phyloP scores from a whole-genome alignment of 2,329 filamentous ascomycete genomes.

The Ophiostoma novo-ulmi region DNA sequence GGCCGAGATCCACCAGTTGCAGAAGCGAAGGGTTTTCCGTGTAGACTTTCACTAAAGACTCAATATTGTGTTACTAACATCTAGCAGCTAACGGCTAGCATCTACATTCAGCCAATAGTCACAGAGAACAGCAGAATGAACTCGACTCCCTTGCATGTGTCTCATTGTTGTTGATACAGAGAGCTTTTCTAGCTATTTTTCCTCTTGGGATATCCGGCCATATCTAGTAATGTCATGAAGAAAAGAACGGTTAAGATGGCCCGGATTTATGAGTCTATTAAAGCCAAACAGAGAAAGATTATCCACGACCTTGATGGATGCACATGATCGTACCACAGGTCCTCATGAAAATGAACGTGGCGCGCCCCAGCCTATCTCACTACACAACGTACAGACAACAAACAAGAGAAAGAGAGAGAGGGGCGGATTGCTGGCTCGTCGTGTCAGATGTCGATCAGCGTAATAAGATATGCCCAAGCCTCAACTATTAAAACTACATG shows the following conservation, averaged over 20 bases:
- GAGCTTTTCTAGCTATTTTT: background rate
- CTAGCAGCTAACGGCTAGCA: background rate
- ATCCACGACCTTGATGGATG: background rate
- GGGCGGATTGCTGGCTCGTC: background rate
- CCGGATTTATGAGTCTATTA: background rate
- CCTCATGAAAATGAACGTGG: background rate
- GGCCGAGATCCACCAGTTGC: background rate
- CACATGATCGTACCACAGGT: background rate
- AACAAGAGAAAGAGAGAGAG: background rate
- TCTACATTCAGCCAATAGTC: background rate
- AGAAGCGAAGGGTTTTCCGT: too few species aligned
- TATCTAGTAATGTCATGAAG: background rate
- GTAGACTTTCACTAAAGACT: too few species aligned
- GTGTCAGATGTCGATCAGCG: constrained; percentile 4
- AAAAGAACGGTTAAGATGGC: background rate
- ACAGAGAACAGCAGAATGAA: background rate
- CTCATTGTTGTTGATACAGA: background rate
- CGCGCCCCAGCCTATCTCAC: background rate
- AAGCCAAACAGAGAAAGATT: background rate
- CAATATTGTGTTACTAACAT: background rate
- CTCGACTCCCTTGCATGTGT: background rate
- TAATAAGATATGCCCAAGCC: background rate
- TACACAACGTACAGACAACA: background rate
- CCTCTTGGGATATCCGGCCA: background rate
- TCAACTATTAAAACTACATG: background rate